Evolutionary conservation across 306 rosid genomes (phyloP).

Genomic region (Vachellia collinsii): DNA sequence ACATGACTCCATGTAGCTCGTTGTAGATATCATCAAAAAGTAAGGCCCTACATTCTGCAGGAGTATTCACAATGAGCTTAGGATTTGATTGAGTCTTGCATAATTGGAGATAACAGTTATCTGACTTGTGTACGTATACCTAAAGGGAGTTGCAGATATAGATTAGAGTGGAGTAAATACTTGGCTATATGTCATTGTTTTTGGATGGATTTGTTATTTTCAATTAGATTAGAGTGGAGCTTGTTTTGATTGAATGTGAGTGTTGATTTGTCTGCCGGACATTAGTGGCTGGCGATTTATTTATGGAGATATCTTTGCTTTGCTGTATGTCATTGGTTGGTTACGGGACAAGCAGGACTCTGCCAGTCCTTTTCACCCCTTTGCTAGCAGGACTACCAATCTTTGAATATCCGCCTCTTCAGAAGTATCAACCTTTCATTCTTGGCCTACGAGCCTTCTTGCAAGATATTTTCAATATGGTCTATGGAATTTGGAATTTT

Average conservation of each 20-base stretch:
- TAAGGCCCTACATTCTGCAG: background rate
- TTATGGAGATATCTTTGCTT: conserved; percentile 1
- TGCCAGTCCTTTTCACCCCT: background rate
- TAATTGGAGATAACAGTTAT: background rate
- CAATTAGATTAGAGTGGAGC: background rate
- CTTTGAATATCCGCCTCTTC: background rate
- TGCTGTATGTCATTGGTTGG: conserved; percentile 10
- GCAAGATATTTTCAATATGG: background rate
- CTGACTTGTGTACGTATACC: background rate
- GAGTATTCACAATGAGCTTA: background rate
- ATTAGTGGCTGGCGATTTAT: background rate
- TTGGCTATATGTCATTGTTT: background rate
- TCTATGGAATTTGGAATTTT: background rate
- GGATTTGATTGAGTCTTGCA: background rate
- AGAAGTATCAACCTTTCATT: background rate
- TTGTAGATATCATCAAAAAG: background rate
- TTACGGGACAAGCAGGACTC: background rate
- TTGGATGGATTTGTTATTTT: background rate
- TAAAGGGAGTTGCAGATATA: background rate
- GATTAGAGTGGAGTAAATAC: background rate
- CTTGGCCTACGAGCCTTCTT: background rate
- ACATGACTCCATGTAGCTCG: background rate
- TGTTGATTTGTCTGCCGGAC: background rate
- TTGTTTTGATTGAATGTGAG: background rate
- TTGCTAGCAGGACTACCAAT: background rate